Base-by-base conservation (phyloP, 2,329 filamentous ascomycete genomes). In the Phoma herbarum region DNA sequence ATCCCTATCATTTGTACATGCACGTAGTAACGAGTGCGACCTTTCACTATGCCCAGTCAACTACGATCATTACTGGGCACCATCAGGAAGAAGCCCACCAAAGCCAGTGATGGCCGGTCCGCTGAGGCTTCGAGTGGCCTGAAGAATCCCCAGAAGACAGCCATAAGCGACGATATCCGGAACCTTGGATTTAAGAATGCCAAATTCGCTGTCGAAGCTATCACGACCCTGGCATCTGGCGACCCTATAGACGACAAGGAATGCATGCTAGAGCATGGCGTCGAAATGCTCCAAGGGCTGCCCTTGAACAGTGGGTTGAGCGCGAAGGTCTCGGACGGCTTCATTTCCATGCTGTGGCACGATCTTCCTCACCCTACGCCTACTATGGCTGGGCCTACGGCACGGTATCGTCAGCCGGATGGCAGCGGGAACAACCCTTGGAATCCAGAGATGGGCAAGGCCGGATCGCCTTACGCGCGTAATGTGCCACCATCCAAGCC, bases 171-270 rank as follows among this genome's bases (percentile, higher is more conserved):
- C 20, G 89, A 91, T 66, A 64, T 91, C 47, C 85, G 81, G 62
- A 77, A 83, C 5, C 74, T 92, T 20, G 74, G 83, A 63, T 58
- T 81, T 71, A 80, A 71, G 80, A 84, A 72, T 48, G 70, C 70
- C 37, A 68, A 61, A 61, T 75, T 70, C 57, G 59, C 76, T 35
- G 68, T 76, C 81, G 89, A 92, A 64, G 72, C 90, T 43, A 79
- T 91, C 57, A 83, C 84, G 53, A 82, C 79, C 60, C 88, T 91
- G 75, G 75, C 88, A 29, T 88, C 85, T 65, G 88, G 89, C 1
- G 83, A 85, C 46, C 80, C 88, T 11, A 77, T 86, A 5, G 88
- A 94, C 67, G 91, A 94, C 79, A 75, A 75, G 49, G 70, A 73
- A 7, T 62, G 69, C 9, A 50, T 75, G 35, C 68, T 75, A 16